These are phyloP conservation scores for Ambrosia trifida DNA, from an alignment of 129 eudicot genomes.

Conservation along the genomic window DNA sequence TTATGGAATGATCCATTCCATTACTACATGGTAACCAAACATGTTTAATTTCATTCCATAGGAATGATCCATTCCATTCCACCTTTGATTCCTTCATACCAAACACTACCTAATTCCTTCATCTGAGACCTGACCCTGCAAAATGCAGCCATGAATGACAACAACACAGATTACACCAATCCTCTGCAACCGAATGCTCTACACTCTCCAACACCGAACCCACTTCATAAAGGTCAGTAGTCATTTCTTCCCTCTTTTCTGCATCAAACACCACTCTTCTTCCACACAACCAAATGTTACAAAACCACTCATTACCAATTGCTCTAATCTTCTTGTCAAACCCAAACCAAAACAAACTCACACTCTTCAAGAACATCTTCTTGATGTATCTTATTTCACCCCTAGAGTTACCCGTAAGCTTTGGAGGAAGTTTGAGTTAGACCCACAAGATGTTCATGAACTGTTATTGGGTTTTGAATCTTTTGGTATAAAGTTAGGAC, in stretches of 20 bases:
- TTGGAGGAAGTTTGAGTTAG: conserved; percentile 49
- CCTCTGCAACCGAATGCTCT: conserved; percentile 47
- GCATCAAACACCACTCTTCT: conserved; percentile 25
- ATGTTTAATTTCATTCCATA: too few relatives aligned
- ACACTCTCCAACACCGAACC: conserved; percentile 25
- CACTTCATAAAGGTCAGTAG: conserved; percentile 38
- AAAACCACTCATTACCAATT: conserved; percentile 41
- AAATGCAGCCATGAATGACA: conserved; percentile 28
- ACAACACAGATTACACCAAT: not conserved
- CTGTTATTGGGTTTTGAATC: conserved; percentile 56
- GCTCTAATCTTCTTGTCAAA: conserved; percentile 28
- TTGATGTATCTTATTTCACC: conserved; percentile 43
- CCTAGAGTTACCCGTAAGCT: conserved; percentile 61
- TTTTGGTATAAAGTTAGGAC: conserved; percentile 31
- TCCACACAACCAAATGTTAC: conserved; percentile 38
- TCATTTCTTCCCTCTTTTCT: conserved; percentile 20
- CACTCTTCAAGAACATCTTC: conserved; percentile 44
- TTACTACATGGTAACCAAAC: too few relatives aligned
- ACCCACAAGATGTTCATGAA: conserved; percentile 64
- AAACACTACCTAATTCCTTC: too few relatives aligned
- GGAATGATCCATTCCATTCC: too few relatives aligned
- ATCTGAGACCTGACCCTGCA: not conserved
- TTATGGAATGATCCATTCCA: too few relatives aligned
- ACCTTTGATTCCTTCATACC: too few relatives aligned
- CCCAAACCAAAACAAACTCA: conserved; percentile 17